A percentile compares a stretch with the other conserved stretches of the same genome.
phyloP scores from a whole-genome alignment of 2,329 filamentous ascomycete genomes.

The Calonectria multiphialidica region DNA sequence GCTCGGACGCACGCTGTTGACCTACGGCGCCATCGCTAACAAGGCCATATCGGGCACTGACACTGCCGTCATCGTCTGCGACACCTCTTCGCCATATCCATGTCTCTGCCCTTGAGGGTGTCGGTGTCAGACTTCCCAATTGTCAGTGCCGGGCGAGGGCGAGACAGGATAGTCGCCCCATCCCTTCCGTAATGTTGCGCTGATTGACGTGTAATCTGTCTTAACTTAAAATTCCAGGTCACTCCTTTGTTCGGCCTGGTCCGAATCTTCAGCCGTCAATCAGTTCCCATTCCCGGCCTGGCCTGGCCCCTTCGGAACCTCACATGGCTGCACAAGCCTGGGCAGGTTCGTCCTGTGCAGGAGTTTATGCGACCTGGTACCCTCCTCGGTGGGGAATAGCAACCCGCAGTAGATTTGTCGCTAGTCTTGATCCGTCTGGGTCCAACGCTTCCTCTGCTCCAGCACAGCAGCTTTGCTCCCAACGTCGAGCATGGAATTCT shows the following conservation, averaged over 20 bases:
- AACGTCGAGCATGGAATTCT: conserved; percentile 3
- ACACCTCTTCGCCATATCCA: conserved; percentile 14
- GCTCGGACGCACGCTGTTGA: conserved; percentile 10
- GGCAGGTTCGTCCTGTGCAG: conserved; percentile 7
- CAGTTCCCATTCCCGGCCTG: conserved; percentile 9
- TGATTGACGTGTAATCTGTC: conserved; percentile 12
- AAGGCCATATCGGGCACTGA: not conserved
- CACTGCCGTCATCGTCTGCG: conserved; percentile 15
- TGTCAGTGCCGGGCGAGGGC: not conserved
- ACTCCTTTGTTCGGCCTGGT: conserved; percentile 6
- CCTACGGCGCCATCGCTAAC: conserved; percentile 1
- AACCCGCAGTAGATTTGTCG: conserved; percentile 25
- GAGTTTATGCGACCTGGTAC: conserved; percentile 22
- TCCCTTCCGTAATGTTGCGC: conserved; percentile 5
- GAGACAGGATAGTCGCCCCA: not conserved
- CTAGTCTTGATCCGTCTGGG: conserved; percentile 38
- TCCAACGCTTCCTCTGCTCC: not conserved
- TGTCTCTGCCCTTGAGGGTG: conserved; percentile 7
- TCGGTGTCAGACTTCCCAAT: conserved; percentile 13
- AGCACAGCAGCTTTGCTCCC: conserved; percentile 12
- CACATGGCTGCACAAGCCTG: conserved; percentile 6
- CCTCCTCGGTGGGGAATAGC: conserved; percentile 26
- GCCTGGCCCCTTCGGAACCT: not conserved
- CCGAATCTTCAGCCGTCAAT: conserved; percentile 16
- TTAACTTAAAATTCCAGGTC: conserved; percentile 11